Evolutionary conservation across 352 stramenopile genomes (phyloP).

Genomic region (Globisporangium carolinianum): DNA sequence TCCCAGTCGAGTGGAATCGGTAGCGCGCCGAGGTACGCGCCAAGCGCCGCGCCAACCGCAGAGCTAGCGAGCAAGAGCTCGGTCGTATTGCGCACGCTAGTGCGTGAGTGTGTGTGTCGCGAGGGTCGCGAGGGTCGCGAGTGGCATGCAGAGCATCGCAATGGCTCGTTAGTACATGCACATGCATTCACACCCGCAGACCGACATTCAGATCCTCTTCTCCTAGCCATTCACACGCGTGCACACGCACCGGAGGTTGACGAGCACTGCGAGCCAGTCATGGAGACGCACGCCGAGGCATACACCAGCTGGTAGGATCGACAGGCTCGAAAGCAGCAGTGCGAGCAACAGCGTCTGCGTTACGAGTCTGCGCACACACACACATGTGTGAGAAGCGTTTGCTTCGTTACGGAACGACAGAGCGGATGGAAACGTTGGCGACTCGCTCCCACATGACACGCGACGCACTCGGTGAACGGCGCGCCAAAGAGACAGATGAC

Average conservation of each 20-base stretch:
- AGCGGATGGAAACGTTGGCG: background rate
- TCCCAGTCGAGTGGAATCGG: constrained; percentile 85
- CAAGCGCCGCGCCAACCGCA: constrained; percentile 47
- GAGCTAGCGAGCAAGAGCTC: constrained; percentile 50
- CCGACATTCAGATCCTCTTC: too few relatives aligned
- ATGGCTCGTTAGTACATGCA: too few relatives aligned
- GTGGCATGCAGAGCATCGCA: too few relatives aligned
- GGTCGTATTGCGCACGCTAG: constrained; percentile 28
- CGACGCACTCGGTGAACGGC: constrained; percentile 45
- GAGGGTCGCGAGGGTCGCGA: too few relatives aligned
- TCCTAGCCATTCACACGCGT: too few relatives aligned
- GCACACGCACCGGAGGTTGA: constrained; percentile 35
- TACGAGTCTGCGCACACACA: constrained; percentile 30
- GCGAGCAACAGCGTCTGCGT: constrained; percentile 56
- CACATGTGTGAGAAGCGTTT: too few relatives aligned
- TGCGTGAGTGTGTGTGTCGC: too few relatives aligned
- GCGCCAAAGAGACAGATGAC: constrained; percentile 71
- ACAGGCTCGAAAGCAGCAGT: constrained; percentile 41
- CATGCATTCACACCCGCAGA: too few relatives aligned
- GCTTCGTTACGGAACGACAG: too few relatives aligned
- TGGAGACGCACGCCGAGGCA: constrained; percentile 24
- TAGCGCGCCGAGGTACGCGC: constrained; percentile 65
- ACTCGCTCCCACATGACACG: too few relatives aligned
- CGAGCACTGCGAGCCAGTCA: constrained; percentile 46
- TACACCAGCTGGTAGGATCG: constrained; percentile 36